phyloP scores from a whole-genome alignment of 306 rosid species.

The Hippophae rhamnoides region DNA sequence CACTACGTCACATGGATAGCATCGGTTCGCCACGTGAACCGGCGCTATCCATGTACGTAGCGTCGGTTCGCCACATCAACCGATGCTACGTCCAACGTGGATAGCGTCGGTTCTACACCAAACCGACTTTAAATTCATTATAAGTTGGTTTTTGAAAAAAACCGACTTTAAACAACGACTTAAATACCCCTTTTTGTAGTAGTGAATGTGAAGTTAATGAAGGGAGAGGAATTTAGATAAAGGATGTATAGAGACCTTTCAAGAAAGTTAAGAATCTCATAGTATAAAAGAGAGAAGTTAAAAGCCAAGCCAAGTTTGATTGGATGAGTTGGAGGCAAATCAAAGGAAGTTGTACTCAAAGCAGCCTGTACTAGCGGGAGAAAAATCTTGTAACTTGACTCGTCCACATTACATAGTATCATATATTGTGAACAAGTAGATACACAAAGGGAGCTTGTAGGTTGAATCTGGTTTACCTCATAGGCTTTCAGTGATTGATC shows the following conservation, averaged over 20 bases:
- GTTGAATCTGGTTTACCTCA: slow-evolving; percentile 4
- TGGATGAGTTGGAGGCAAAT: slow-evolving; percentile 54
- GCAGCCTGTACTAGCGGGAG: slow-evolving; percentile 21
- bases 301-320: slow-evolving; percentile 55
- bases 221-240: background rate
- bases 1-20: too few species aligned
- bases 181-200: too few species aligned
- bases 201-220: too few species aligned
- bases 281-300: slow-evolving; percentile 65
- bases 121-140: too few species aligned
- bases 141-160: too few species aligned
- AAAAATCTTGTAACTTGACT: background rate
- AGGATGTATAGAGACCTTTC: slow-evolving; percentile 35
- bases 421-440: background rate
- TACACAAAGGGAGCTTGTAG: background rate
- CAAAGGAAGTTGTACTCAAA: slow-evolving; percentile 22
- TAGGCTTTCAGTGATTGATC: slow-evolving; percentile 19
- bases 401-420: background rate
- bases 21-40: too few species aligned
- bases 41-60: too few species aligned
- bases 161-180: too few species aligned
- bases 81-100: too few species aligned
- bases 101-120: too few species aligned
- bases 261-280: slow-evolving; percentile 59
- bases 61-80: too few species aligned